Conservation (phyloP, 31 red algal species). For the Porphyra umbilicalis region DNA sequence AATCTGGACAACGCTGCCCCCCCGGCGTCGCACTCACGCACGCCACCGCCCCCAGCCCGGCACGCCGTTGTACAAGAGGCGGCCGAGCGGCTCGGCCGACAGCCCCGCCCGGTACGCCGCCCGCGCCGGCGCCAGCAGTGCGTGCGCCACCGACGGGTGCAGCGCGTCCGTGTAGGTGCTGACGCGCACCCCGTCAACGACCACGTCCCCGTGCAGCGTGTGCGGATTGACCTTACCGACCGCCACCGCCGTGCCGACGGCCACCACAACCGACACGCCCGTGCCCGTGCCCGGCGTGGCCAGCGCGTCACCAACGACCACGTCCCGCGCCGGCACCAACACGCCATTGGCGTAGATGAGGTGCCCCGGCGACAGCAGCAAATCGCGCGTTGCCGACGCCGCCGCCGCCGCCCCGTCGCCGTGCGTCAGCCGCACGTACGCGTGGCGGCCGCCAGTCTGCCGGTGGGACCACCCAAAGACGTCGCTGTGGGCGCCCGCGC, state of each 20-base stretch:
- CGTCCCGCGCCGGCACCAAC: background rate
- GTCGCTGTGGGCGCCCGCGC: background rate
- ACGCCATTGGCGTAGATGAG: slow-evolving; percentile 19
- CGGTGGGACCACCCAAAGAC: slow-evolving; percentile 12
- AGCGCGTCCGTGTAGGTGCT: slow-evolving; percentile 15
- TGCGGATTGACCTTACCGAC: slow-evolving; percentile 10
- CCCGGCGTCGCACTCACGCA: background rate
- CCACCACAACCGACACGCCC: background rate
- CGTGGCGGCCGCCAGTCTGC: background rate
- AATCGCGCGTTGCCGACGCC: background rate
- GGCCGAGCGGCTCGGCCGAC: background rate
- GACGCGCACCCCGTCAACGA: slow-evolving; percentile 24
- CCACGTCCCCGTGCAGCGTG: slow-evolving; percentile 31
- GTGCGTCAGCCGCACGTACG: background rate
- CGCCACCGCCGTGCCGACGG: background rate
- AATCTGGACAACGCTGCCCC: no score
- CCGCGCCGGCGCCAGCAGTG: slow-evolving; percentile 28
- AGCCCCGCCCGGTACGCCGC: background rate
- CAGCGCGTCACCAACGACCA: slow-evolving; percentile 3
- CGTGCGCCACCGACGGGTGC: slow-evolving; percentile 20
- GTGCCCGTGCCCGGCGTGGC: background rate
- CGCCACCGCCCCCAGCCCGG: background rate
- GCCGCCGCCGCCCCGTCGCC: background rate
- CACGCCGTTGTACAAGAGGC: background rate
- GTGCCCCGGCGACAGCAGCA: slow-evolving; percentile 35